phyloP scores from a whole-genome alignment of 2,329 filamentous ascomycete species.

The Microdochium bolleyi region DNA sequence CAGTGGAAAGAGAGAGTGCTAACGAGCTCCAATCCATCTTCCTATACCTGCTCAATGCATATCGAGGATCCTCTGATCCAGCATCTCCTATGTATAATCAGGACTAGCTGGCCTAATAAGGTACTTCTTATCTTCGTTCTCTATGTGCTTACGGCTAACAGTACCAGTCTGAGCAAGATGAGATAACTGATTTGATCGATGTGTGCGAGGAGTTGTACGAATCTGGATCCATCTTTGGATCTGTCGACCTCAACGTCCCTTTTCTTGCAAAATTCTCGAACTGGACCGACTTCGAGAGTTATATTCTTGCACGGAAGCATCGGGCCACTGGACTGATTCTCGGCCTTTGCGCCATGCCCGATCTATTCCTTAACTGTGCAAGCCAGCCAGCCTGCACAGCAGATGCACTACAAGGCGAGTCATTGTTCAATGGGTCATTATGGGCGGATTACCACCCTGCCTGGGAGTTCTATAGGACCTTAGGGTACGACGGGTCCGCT shows the following conservation, averaged over 20 bases:
- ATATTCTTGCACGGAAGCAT: not conserved
- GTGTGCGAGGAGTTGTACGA: not conserved
- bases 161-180: not conserved
- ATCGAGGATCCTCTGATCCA: not conserved
- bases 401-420: not conserved
- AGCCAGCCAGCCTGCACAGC: not conserved
- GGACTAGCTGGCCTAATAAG: not conserved
- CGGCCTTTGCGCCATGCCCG: not conserved
- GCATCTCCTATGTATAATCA: not conserved
- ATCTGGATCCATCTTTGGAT: not conserved
- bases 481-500: not conserved
- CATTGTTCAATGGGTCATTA: not conserved
- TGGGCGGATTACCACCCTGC: not conserved
- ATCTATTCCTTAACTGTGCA: not conserved
- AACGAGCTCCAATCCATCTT: not conserved
- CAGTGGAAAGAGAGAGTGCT: not conserved
- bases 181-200: too few relatives aligned
- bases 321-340: not conserved
- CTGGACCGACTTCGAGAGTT: not conserved
- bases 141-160: not conserved
- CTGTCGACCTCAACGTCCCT: not conserved
- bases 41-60: not conserved
- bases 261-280: not conserved
- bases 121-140: not conserved
- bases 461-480: not conserved